phyloP scores from a whole-genome alignment of 805 yeast species.

The Starmerella davenportii region DNA sequence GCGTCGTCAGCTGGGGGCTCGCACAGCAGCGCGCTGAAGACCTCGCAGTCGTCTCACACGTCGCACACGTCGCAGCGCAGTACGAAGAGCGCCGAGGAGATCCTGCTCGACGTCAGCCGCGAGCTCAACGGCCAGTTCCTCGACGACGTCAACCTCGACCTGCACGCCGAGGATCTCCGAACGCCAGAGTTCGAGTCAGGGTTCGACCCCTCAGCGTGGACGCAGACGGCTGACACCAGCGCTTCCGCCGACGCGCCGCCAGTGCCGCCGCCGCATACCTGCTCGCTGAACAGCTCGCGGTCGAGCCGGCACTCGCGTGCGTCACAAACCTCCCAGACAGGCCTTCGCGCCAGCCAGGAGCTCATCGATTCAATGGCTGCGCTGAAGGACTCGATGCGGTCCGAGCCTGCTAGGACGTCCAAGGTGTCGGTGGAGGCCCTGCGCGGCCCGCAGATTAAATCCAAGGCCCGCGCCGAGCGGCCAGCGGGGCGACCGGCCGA shows the following conservation, averaged over 20 bases:
- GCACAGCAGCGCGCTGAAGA: neutral
- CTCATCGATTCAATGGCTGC: neutral
- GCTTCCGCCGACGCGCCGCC: conserved; percentile 16
- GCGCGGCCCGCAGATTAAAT: neutral
- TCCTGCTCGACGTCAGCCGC: conserved; percentile 16
- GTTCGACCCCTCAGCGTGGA: neutral
- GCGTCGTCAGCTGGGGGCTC: no score
- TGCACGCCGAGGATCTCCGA: conserved; percentile 8
- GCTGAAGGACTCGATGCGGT: neutral
- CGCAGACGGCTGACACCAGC: neutral
- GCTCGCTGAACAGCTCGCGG: conserved; percentile 3
- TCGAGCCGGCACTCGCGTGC: neutral
- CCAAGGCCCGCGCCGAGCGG: no score
- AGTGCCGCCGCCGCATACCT: conserved; percentile 23
- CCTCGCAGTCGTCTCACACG: neutral
- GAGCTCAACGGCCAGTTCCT: conserved; percentile 16
- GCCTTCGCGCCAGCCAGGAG: neutral
- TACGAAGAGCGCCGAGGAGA: conserved; percentile 18
- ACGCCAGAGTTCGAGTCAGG: conserved; percentile 8
- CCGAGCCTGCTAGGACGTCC: neutral
- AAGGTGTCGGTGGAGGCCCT: neutral
- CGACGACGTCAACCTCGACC: conserved; percentile 12
- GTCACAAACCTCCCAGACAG: neutral
- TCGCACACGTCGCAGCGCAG: conserved; percentile 2
- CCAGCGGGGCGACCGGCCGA: no score